A percentile compares a stretch with the other conserved stretches of the same genome.
Evolutionary conservation across 108 stramenopile species (phyloP).

Genomic region (Hondaea fermentalgiana): DNA sequence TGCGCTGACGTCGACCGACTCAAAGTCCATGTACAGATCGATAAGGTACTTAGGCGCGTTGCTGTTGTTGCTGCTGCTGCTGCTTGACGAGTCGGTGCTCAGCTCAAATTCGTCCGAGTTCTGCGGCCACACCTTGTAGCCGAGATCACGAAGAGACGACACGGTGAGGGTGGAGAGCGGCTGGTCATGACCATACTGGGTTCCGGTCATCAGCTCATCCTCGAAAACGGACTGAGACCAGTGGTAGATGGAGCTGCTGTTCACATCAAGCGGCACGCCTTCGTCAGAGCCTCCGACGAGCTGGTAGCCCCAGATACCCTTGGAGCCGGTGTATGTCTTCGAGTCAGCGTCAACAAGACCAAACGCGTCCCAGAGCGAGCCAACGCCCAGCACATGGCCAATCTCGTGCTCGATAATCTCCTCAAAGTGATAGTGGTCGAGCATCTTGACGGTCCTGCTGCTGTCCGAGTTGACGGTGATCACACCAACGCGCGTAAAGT

Average conservation of each 20-base stretch:
- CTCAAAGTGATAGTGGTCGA: not conserved
- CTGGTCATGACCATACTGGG: not conserved
- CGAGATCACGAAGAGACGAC: not conserved
- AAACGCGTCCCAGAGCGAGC: not conserved
- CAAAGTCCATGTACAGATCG: no score
- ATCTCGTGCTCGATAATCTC: not conserved
- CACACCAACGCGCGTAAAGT: not conserved
- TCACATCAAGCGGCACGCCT: not conserved
- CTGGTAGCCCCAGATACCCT: not conserved
- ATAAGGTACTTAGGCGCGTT: no score
- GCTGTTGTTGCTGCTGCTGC: no score
- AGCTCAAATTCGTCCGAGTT: no score
- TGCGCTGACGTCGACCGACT: no score
- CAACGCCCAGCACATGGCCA: not conserved
- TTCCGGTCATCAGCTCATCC: not conserved
- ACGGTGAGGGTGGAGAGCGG: not conserved
- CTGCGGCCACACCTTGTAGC: no score
- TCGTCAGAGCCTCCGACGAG: not conserved
- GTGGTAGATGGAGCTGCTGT: not conserved
- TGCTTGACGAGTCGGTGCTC: no score
- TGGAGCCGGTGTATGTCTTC: not conserved
- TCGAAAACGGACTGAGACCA: not conserved
- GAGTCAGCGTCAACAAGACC: not conserved
- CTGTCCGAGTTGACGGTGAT: not conserved
- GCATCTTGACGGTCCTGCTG: not conserved